Conservation (phyloP, 331 rosid genomes). For the Erythrophleum ivorense region DNA sequence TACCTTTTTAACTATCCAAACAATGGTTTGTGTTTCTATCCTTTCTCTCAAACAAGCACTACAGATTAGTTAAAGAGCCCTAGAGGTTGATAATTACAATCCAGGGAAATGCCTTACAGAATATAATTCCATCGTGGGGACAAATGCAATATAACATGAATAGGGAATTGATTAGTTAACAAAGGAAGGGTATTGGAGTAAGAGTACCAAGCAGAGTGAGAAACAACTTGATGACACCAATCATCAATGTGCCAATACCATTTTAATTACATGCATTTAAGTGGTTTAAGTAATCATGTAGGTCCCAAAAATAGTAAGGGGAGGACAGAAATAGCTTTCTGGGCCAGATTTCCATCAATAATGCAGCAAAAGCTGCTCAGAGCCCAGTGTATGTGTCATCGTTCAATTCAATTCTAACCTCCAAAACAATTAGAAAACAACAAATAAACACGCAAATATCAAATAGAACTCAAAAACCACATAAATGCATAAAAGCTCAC, state of each 20-base stretch:
- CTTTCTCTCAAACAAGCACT: not conserved
- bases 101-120: not conserved
- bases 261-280: no score
- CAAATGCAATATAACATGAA: not conserved
- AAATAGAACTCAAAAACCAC: not conserved
- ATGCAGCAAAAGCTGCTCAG: constrained; percentile 35
- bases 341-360: constrained; percentile 44
- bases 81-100: not conserved
- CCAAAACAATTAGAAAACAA: not conserved
- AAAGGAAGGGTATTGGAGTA: not conserved
- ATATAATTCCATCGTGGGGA: not conserved
- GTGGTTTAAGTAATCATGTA: no score
- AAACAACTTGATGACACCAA: not conserved
- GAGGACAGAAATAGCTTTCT: constrained; percentile 1
- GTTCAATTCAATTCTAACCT: not conserved
- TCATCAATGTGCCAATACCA: not conserved
- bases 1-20: not conserved
- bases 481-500: not conserved
- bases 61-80: not conserved
- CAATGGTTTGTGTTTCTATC: not conserved
- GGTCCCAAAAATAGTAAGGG: not conserved
- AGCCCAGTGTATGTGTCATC: constrained; percentile 31
- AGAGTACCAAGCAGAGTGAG: not conserved
- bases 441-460: not conserved
- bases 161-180: not conserved